Conservation (phyloP, 352 stramenopile species). For the Phytophthora pistaciae region DNA sequence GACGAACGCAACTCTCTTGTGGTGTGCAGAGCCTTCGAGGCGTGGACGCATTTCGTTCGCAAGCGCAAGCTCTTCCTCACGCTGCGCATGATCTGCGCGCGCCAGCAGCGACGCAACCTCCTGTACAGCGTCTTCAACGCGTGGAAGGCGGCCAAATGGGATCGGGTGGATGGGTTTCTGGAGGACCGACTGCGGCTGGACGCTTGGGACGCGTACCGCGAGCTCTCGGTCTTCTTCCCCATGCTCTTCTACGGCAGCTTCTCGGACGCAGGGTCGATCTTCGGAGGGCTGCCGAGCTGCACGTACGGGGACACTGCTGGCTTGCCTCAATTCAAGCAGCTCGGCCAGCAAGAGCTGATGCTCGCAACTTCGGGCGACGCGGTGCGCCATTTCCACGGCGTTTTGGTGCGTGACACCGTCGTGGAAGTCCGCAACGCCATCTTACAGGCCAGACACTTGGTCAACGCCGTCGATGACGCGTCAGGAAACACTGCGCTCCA, state of each 20-base stretch:
- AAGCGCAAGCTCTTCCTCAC: conserved; percentile 63
- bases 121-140: conserved; percentile 59
- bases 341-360: conserved; percentile 22
- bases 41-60: conserved; percentile 56
- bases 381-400: conserved; percentile 55
- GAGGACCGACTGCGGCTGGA: conserved; percentile 65
- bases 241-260: conserved; percentile 76
- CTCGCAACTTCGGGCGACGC: conserved; percentile 27
- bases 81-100: conserved; percentile 51
- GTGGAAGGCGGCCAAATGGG: conserved; percentile 76
- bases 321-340: neutral
- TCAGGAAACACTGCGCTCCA: conserved; percentile 73
- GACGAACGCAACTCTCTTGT: conserved; percentile 15
- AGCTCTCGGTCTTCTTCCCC: conserved; percentile 60
- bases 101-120: conserved; percentile 46
- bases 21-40: conserved; percentile 51
- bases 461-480: conserved; percentile 60
- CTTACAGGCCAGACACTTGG: conserved; percentile 52
- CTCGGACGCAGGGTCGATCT: conserved; percentile 63
- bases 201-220: conserved; percentile 65
- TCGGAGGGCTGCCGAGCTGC: conserved; percentile 53
- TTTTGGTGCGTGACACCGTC: conserved; percentile 56
- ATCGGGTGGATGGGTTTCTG: conserved; percentile 63
- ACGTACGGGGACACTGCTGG: conserved; percentile 11
- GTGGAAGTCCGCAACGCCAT: conserved; percentile 64